These are phyloP conservation scores for Backusella parvicylindrica DNA, from an alignment of 192 early-diverging fungal species.

Conservation along the genomic window DNA sequence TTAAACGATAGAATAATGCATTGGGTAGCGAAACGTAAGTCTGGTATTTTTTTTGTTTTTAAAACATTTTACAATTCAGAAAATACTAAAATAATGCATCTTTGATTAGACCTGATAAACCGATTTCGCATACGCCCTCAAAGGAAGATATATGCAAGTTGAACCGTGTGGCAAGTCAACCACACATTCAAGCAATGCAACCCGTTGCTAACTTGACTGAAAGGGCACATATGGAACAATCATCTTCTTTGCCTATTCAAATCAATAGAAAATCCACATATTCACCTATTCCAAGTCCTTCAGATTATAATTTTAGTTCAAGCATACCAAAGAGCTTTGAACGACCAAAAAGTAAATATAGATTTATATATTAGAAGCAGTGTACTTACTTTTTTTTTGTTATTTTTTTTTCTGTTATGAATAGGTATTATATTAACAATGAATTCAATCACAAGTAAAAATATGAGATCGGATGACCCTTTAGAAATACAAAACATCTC, in stretches of 20 bases:
- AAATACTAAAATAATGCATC: too few species aligned
- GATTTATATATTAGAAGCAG: too few species aligned
- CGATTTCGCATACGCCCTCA: background rate
- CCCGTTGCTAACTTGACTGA: background rate
- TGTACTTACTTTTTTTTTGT: background rate
- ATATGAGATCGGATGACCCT: background rate
- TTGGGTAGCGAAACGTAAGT: background rate
- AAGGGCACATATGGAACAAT: background rate
- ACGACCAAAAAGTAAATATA: constrained; percentile 15
- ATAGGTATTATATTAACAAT: constrained; percentile 14
- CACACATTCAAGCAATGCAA: constrained; percentile 16
- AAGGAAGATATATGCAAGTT: constrained; percentile 8
- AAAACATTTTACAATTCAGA: too few species aligned
- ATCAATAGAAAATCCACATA: background rate
- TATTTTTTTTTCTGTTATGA: too few species aligned
- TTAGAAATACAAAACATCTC: background rate
- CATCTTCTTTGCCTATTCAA: constrained; percentile 1
- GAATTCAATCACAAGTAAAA: constrained; percentile 1
- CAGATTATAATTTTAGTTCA: constrained; percentile 10
- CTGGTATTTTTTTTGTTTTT: too few species aligned
- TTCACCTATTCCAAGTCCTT: constrained; percentile 17
- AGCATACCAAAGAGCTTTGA: constrained; percentile 12
- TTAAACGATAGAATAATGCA: background rate
- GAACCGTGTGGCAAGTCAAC: constrained; percentile 15
- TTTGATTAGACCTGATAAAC: background rate